phyloP scores from a whole-genome alignment of 2,329 filamentous ascomycete genomes.

The Botrytis fragariae region DNA sequence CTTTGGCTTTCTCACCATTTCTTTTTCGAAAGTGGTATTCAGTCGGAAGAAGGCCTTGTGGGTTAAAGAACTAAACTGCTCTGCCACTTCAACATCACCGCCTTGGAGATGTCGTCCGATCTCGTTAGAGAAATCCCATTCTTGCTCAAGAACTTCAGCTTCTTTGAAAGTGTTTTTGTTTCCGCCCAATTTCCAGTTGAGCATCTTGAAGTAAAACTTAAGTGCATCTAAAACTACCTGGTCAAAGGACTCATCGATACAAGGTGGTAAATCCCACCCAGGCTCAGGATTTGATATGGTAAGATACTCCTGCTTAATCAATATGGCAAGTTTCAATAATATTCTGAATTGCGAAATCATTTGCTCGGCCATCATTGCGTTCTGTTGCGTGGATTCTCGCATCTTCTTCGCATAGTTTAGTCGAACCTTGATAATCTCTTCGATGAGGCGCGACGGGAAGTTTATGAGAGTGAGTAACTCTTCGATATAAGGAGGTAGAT shows the following conservation, averaged over 20 bases:
- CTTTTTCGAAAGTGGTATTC: slow-evolving; percentile 86
- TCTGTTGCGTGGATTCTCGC: slow-evolving; percentile 91
- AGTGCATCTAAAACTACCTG: slow-evolving; percentile 86
- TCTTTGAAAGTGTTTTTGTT: slow-evolving; percentile 99
- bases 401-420: slow-evolving; percentile 91
- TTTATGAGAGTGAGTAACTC: slow-evolving; percentile 95
- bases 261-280: slow-evolving; percentile 93
- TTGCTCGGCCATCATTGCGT: slow-evolving; percentile 91
- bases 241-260: slow-evolving; percentile 96
- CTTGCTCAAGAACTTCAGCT: slow-evolving; percentile 92
- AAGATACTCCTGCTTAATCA: slow-evolving; percentile 87
- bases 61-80: slow-evolving; percentile 93
- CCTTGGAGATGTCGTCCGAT: slow-evolving; percentile 88
- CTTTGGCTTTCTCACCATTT: slow-evolving; percentile 79
- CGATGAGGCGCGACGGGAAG: slow-evolving; percentile 91
- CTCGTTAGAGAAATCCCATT: slow-evolving; percentile 96
- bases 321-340: slow-evolving; percentile 83
- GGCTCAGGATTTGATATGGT: slow-evolving; percentile 80
- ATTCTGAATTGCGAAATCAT: slow-evolving; percentile 98
- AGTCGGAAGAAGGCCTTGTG: slow-evolving; percentile 88
- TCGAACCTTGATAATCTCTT: slow-evolving; percentile 92
- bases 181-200: slow-evolving; percentile 95
- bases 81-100: slow-evolving; percentile 93
- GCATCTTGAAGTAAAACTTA: slow-evolving; percentile 97
- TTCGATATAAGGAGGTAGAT: slow-evolving; percentile 94